phyloP scores from a whole-genome alignment of 106 monocot species.

The Dendrobium nobile region DNA sequence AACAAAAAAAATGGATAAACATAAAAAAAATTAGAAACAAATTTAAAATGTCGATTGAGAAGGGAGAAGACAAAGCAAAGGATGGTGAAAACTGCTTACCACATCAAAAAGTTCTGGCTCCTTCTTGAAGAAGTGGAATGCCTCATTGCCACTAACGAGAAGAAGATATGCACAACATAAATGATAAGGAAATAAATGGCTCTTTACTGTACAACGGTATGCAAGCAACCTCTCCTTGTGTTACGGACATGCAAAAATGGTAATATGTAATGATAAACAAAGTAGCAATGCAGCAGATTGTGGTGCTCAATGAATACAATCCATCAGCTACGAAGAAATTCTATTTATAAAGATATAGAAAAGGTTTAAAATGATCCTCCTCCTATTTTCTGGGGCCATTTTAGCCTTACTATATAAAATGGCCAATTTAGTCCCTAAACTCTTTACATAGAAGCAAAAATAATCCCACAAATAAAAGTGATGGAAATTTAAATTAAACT shows the following conservation, averaged over 20 bases:
- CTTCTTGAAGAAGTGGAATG: constrained; percentile 74
- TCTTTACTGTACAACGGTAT: neutral
- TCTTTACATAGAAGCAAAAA: no score
- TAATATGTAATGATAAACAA: neutral
- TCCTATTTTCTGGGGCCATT: no score
- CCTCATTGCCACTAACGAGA: constrained; percentile 67
- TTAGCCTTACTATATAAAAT: no score
- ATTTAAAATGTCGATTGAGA: neutral
- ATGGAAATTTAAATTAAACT: no score
- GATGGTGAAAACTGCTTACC: constrained; percentile 33
- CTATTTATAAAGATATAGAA: no score
- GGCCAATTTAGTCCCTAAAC: no score
- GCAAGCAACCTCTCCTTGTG: neutral
- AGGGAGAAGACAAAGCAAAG: neutral
- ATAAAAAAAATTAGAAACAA: neutral
- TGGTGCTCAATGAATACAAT: no score
- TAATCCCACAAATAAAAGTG: no score
- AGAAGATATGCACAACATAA: neutral
- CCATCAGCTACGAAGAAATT: no score
- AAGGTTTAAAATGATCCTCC: no score
- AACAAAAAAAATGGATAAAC: neutral
- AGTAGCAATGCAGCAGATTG: neutral
- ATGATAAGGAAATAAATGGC: neutral
- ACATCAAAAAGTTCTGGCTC: constrained; percentile 86
- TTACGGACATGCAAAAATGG: neutral